Percentiles rank a stretch among this genome's conserved stretches.
These are phyloP conservation scores for Globisporangium paroecandrum DNA, from an alignment of 352 stramenopile genomes.

Conservation along the genomic window DNA sequence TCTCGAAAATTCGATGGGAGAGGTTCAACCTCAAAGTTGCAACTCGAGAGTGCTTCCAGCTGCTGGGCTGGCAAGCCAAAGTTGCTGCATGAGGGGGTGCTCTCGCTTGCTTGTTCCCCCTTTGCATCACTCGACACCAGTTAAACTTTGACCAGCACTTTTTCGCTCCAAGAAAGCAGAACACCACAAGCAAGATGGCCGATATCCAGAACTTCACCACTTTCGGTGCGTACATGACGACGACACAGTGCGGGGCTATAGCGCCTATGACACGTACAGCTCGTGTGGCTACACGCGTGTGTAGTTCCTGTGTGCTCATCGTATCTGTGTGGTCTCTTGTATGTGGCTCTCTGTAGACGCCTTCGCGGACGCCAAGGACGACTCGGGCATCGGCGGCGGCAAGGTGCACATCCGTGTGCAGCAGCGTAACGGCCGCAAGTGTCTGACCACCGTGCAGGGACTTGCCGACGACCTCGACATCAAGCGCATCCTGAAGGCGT, in stretches of 20 bases:
- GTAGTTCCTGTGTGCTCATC: constrained; percentile 1
- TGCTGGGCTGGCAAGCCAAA: neutral
- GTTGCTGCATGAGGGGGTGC: constrained; percentile 1
- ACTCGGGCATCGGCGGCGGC: constrained; percentile 78
- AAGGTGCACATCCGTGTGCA: constrained; percentile 99
- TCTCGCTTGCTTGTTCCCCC: constrained; percentile 5
- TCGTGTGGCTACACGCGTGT: neutral
- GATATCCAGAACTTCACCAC: constrained; percentile 90
- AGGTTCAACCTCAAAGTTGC: neutral
- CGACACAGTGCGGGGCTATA: neutral
- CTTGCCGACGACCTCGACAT: constrained; percentile 98
- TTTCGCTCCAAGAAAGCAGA: constrained; percentile 23
- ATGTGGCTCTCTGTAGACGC: constrained; percentile 48
- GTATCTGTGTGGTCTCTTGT: neutral
- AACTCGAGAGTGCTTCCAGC: neutral
- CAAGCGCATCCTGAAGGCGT: constrained; percentile 99
- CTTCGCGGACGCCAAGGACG: constrained; percentile 86
- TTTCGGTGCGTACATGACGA: constrained; percentile 56
- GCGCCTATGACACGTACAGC: neutral
- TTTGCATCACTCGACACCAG: constrained; percentile 23
- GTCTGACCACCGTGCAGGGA: constrained; percentile 98
- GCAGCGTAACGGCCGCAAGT: constrained; percentile 99
- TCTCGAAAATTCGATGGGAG: constrained; percentile 14
- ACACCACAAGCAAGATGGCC: constrained; percentile 40
- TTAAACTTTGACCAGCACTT: constrained; percentile 24